Conservation (phyloP, 768 basidiomycete genomes). For the Zangia roseola region DNA sequence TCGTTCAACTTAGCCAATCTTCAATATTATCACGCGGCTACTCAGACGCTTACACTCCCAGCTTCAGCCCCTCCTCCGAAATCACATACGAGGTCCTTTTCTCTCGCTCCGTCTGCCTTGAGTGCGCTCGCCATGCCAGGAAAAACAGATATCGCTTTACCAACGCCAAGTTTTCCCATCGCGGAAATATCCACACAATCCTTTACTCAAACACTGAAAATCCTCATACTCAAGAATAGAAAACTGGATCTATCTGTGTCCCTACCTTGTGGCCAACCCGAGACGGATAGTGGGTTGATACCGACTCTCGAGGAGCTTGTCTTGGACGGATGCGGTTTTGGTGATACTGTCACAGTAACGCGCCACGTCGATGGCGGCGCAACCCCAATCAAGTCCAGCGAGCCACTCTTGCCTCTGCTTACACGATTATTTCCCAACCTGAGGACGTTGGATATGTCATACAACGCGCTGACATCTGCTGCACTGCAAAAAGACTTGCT, state of each 20-base stretch:
- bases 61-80: constrained; percentile 51
- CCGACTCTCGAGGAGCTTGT: constrained; percentile 72
- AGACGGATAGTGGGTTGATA: constrained; percentile 42
- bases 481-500: constrained; percentile 51
- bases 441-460: constrained; percentile 69
- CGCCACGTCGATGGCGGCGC: constrained; percentile 33
- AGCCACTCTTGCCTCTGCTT: constrained; percentile 58
- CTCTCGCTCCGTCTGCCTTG: constrained; percentile 38
- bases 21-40: constrained; percentile 57
- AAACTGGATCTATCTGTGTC: constrained; percentile 64
- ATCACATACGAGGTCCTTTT: constrained; percentile 63
- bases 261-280: constrained; percentile 41
- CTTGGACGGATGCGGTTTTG: constrained; percentile 70
- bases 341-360: constrained; percentile 54
- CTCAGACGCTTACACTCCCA: constrained; percentile 65
- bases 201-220: constrained; percentile 56
- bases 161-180: constrained; percentile 69
- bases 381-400: constrained; percentile 44
- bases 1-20: constrained; percentile 42
- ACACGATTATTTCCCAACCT: constrained; percentile 69
- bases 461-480: constrained; percentile 60
- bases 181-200: constrained; percentile 56
- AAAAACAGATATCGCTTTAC: constrained; percentile 50
- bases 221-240: constrained; percentile 60
- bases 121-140: constrained; percentile 11